Evolutionary conservation across 129 eudicot species (phyloP), one percentile per base, ranked within the genome.

Genomic region (Heracleum sosnowskyi): DNA sequence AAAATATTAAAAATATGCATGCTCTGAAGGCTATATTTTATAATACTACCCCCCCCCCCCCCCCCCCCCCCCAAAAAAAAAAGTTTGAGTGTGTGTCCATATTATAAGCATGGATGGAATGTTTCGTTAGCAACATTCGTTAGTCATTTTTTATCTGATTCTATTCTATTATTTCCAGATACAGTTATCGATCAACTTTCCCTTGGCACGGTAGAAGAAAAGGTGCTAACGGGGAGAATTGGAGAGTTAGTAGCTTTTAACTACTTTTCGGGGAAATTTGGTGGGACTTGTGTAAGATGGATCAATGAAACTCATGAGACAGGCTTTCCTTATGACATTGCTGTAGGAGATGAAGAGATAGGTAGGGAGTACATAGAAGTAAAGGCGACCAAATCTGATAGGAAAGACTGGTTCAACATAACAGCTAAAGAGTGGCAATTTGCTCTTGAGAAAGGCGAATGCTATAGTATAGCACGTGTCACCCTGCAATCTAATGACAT

Each of bases 351-450:
- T 33, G 81, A 88, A 7, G 87, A 82, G 42, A 78, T 44, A 24
- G 76, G 78, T 20, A 83, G 69, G 77, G 93, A 91, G 83, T 95
- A 84, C 75, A 83, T 95, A 17, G 98, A 95, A 83, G 98, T 95
- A 12, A 95, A 95, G 85, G 92, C 98, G 4, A 91, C 98, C 4
- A 86, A 75, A 84, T 80, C 86, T 51, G 84, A 73, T 37, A 79
- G 74, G 49, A 95, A 90, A 87, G 91, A 90, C 64, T 95, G 96
- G 98, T 90, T 91, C 62, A 66, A 75, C 28, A 87, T 95, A 86
- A 79, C 98, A 4, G 81, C 83, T 35, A 87, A 83, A 22, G 98
- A 95, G 87, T 95, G 97, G 98, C 90, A 90, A 82, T 95, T 95
- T 84, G 98, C 97, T 22, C 81, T 80, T 72, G 88, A 91, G 78